Base-by-base conservation (phyloP, 345 rosid genomes). In the Balakata baccata region DNA sequence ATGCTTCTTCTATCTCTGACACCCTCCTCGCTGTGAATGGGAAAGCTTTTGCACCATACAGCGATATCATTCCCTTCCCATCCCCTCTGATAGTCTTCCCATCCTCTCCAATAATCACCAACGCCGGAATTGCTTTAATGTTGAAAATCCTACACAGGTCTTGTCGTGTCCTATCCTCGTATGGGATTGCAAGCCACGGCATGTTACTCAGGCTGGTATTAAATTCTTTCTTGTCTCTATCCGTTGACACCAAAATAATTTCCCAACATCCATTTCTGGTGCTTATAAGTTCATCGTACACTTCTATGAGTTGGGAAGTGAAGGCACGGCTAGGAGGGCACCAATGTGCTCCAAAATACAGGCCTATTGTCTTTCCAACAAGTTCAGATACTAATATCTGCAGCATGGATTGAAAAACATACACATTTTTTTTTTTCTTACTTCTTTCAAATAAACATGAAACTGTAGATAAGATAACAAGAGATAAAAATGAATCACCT, bases 161-260 rank as follows among this genome's bases (percentile, higher is more conserved):
- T 71, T 83, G 87, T 41, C 90, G 81, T 3, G 84, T 81, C 75
- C 81, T 82, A 73, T 88, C 97, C 57, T 87, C 93, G 14, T 84
- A 89, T 11, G 97, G 96, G 65, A 92, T 71, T 37, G 91, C 89
- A 25, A 89, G 86, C 97, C 95, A 90, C 3, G 93, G 95, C 93
- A 88, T 90, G 73, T 61, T 80, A 57, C 86, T 77, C 63, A 81
- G 75, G 83, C 82, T 83, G 50, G 71, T 60, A 29, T 79, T 83
- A 25, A 88, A 92, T 78, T 92, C 95, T 61, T 81, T 84, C 0
- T 78, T 74, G 84, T 85, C 92, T 70, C 90, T 77, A 69, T 92
- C 95, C 49, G 92, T 87, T 20, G 96, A 92, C 6, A 90, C 85
- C 56, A 86, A 78, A 54, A 89, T 72, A 16, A 90, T 79, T 76